Percentiles rank a stretch among this genome's conserved stretches.
These are phyloP conservation scores for Suillus discolor DNA, from an alignment of 768 basidiomycete genomes.

Conservation along the genomic window DNA sequence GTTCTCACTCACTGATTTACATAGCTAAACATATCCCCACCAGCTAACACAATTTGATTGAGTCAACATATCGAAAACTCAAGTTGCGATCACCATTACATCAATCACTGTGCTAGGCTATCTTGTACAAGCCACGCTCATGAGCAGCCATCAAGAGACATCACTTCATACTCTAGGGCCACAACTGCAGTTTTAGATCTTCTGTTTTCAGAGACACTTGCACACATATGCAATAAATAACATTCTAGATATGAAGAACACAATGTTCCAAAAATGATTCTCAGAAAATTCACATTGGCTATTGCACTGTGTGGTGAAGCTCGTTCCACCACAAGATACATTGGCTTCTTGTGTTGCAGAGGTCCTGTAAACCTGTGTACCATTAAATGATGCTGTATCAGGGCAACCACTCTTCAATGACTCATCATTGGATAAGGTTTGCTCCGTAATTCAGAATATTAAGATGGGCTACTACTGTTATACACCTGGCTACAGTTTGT, in stretches of 20 bases:
- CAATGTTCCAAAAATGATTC: constrained; percentile 8
- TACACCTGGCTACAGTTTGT: constrained; percentile 31
- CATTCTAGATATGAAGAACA: constrained; percentile 4
- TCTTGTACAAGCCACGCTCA: constrained; percentile 1
- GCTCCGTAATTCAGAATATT: constrained; percentile 32
- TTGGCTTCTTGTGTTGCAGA: constrained; percentile 28
- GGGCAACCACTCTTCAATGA: constrained; percentile 33
- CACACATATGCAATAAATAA: not conserved
- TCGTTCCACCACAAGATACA: constrained; percentile 35
- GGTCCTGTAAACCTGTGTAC: constrained; percentile 35
- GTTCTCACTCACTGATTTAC: not conserved
- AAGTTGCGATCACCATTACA: not conserved
- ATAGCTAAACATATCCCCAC: constrained; percentile 4
- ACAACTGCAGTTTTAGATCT: not conserved
- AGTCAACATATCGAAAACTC: constrained; percentile 7
- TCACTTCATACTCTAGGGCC: not conserved
- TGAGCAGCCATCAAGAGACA: not conserved
- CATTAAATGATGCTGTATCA: constrained; percentile 35
- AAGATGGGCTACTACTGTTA: constrained; percentile 31
- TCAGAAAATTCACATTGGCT: constrained; percentile 26
- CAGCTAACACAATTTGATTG: constrained; percentile 3
- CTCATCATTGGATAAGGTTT: constrained; percentile 32
- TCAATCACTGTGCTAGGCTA: constrained; percentile 11
- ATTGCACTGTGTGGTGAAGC: constrained; percentile 25
- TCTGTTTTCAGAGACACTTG: not conserved